A percentile compares a stretch with the other conserved stretches of the same genome.
Evolutionary conservation across 1,284 basidiomycete genomes (phyloP).

Genomic region (Apiotrichum brassicae): DNA sequence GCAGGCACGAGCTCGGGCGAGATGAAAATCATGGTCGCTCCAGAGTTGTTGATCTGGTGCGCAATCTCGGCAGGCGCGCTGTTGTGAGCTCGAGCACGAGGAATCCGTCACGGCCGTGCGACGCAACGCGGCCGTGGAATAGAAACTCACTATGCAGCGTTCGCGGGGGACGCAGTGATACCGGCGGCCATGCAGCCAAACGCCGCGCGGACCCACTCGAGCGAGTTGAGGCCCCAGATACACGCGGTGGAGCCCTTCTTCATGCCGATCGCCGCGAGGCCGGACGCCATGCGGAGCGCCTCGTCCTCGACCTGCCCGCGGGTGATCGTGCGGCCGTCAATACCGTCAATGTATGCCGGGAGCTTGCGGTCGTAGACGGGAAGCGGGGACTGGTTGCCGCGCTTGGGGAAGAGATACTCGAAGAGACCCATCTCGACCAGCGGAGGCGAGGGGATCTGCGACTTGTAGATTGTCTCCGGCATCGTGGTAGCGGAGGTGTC

Average conservation of each 20-base stretch:
- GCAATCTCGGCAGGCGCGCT: constrained; percentile 9
- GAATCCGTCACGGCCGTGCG: constrained; percentile 50
- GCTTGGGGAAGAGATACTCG: constrained; percentile 12
- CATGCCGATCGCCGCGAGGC: constrained; percentile 45
- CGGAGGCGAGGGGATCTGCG: constrained; percentile 18
- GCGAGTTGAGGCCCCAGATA: constrained; percentile 51
- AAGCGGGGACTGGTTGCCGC: constrained; percentile 1
- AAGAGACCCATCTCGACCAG: constrained; percentile 27
- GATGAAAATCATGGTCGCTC: constrained; percentile 54
- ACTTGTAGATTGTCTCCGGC: constrained; percentile 22
- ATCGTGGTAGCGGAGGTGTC: constrained; percentile 1
- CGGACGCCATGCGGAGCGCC: constrained; percentile 56
- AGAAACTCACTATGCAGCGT: constrained; percentile 42
- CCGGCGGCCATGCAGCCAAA: constrained; percentile 51
- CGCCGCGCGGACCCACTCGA: constrained; percentile 59
- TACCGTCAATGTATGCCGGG: constrained; percentile 63
- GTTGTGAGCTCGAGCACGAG: too few relatives aligned
- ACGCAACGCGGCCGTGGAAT: too few relatives aligned
- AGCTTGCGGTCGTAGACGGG: constrained; percentile 19
- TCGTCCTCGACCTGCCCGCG: constrained; percentile 55
- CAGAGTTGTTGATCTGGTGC: constrained; percentile 51
- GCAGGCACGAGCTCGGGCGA: constrained; percentile 52
- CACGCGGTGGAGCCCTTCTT: constrained; percentile 34
- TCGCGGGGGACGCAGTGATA: constrained; percentile 35
- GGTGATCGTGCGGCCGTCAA: constrained; percentile 55